Percentiles rank a stretch among this genome's conserved stretches.
These are phyloP conservation scores for Sphenostylis stenocarpa DNA, from an alignment of 306 rosid genomes.

Conservation along the genomic window DNA sequence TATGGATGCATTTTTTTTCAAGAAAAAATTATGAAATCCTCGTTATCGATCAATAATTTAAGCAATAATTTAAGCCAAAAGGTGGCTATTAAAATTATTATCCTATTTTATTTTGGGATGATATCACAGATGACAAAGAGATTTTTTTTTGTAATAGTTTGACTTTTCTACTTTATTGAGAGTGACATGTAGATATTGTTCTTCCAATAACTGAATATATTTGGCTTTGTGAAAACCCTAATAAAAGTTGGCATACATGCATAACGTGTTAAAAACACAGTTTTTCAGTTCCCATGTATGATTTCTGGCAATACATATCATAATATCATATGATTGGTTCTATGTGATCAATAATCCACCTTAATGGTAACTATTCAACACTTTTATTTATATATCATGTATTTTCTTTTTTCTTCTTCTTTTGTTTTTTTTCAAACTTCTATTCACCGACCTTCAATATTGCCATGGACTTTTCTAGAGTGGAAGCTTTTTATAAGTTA, in stretches of 20 bases:
- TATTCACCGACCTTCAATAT: constrained; percentile 1
- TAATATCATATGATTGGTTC: background rate
- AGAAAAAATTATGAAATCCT: no score
- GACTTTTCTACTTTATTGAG: no score
- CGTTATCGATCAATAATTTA: no score
- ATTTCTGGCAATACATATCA: background rate
- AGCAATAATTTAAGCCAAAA: background rate
- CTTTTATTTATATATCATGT: no score
- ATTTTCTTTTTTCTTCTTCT: no score
- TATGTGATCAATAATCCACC: background rate
- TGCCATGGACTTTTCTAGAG: background rate
- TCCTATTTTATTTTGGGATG: background rate
- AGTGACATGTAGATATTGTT: no score
- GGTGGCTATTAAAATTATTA: background rate
- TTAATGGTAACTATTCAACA: background rate
- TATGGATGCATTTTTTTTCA: no score
- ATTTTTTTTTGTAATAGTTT: background rate
- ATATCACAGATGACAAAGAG: background rate
- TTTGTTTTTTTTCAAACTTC: background rate
- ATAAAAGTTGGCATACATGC: background rate
- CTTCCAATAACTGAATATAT: background rate
- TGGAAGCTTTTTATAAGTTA: no score
- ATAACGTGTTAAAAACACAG: background rate
- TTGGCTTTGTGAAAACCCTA: background rate
- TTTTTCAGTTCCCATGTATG: background rate